Evolutionary conservation across 2,329 filamentous ascomycete genomes (phyloP), one percentile per base, ranked within the genome.

Genomic region (Fusarium domesticum): DNA sequence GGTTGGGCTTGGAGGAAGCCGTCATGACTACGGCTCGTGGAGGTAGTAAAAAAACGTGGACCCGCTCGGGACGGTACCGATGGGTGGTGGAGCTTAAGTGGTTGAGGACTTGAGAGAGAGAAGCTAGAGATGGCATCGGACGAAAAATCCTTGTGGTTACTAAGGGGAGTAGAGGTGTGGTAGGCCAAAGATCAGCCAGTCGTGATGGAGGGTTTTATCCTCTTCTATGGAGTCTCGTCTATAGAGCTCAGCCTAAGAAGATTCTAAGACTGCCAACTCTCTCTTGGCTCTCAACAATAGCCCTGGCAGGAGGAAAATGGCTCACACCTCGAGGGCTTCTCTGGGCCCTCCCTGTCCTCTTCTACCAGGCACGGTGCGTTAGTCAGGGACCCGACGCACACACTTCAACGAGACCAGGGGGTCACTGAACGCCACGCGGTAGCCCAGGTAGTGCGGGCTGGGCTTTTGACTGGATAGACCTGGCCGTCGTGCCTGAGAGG

Each of bases 301-400:
- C n/a, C n/a, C n/a, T n/a, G n/a, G n/a, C n/a, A n/a, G n/a, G n/a
- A n/a, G n/a, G n/a, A n/a, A n/a, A n/a, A n/a, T n/a, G n/a, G n/a
- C n/a, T n/a, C n/a, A n/a, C n/a, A n/a, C n/a, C n/a, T n/a, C n/a
- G n/a, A n/a, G n/a, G n/a, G n/a, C n/a, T n/a, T n/a, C n/a, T n/a
- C n/a, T n/a, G n/a, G 48, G 45, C 38, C 34, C 42, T 18, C 30
- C 37, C 42, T 37, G 36, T 35, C 39, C 18, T 23, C 39, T 23
- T 20, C 46, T 46, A 15, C 45, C 45, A 56, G 56, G 56, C 56
- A 59, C 56, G 51, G 50, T 59, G 54, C 54, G 50, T 59, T 59
- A 59, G 56, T 56, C 56, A 54, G 52, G 56, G 56, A 53, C 56
- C 56, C 38, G 31, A 36, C 42, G 56, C 56, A 59, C 39, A 46